Evolutionary conservation across 2,329 filamentous ascomycete species (phyloP).

Genomic region (Claviceps maximensis): DNA sequence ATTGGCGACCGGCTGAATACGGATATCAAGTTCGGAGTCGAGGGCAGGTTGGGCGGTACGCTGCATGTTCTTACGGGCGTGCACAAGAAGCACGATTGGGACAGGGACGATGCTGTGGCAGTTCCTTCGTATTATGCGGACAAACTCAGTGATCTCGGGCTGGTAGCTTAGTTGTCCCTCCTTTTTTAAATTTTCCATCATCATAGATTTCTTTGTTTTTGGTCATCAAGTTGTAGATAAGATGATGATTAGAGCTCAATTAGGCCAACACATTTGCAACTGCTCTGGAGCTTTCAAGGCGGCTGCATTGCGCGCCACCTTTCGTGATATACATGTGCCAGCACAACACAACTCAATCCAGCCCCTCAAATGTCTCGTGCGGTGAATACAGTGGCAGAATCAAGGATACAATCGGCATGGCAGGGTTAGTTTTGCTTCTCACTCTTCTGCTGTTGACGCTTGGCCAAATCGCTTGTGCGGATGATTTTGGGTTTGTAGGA

Average conservation of each 20-base stretch:
- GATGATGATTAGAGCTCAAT: background rate
- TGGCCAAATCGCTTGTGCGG: constrained; percentile 36
- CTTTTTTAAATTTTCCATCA: background rate
- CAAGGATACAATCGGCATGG: background rate
- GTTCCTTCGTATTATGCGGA: constrained; percentile 78
- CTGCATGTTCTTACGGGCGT: constrained; percentile 86
- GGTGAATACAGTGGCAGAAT: background rate
- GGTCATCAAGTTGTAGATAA: background rate
- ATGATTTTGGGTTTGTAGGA: constrained; percentile 30
- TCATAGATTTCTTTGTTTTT: background rate
- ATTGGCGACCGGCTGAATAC: constrained; percentile 88
- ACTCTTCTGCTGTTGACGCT: constrained; percentile 27
- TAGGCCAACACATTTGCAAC: background rate
- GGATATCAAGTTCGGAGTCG: constrained; percentile 88
- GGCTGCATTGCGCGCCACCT: background rate
- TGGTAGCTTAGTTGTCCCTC: constrained; percentile 9
- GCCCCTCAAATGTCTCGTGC: background rate
- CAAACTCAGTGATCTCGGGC: constrained; percentile 60
- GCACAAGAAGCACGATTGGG: constrained; percentile 69
- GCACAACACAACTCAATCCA: background rate
- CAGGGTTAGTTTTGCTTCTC: constrained; percentile 21
- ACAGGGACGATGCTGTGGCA: constrained; percentile 52
- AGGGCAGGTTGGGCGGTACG: constrained; percentile 82
- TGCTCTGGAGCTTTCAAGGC: background rate
- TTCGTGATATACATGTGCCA: background rate